Percentiles rank a stretch among this genome's conserved stretches.
phyloP scores from a whole-genome alignment of 176 grass and related monocot species.

The Cenchrus americanus region DNA sequence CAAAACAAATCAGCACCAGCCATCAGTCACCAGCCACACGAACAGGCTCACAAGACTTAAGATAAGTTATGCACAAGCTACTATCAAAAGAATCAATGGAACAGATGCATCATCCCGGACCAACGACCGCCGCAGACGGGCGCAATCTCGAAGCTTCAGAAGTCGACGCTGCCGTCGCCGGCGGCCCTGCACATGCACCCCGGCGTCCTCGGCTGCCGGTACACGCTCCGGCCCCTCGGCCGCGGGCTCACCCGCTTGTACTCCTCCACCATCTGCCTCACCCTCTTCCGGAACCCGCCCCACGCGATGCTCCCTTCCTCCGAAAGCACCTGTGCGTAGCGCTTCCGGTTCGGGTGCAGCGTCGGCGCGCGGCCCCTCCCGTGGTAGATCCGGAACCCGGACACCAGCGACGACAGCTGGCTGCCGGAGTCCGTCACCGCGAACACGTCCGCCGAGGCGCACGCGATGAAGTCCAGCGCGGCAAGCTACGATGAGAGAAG shows the following conservation, averaged over 20 bases:
- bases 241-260: constrained; percentile 73
- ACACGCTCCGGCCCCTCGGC: constrained; percentile 79
- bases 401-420: constrained; percentile 93
- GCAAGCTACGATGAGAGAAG: constrained; percentile 38
- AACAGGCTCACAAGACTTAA: too few relatives aligned
- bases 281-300: constrained; percentile 67
- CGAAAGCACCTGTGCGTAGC: constrained; percentile 71
- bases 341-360: constrained; percentile 82
- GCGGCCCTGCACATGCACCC: constrained; percentile 84
- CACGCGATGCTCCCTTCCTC: constrained; percentile 65
- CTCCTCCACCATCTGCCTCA: constrained; percentile 83
- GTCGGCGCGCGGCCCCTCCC: constrained; percentile 75
- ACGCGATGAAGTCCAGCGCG: constrained; percentile 91
- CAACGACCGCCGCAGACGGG: too few relatives aligned
- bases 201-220: constrained; percentile 79
- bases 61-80: constrained; percentile 33
- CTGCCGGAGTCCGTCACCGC: constrained; percentile 96
- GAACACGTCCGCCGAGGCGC: constrained; percentile 87
- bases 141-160: neutral
- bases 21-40: too few relatives aligned
- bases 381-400: constrained; percentile 86
- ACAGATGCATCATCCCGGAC: neutral
- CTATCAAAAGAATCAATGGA: constrained; percentile 38
- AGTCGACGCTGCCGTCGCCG: constrained; percentile 53
- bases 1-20: too few relatives aligned